Evolutionary conservation across 2,329 filamentous ascomycete genomes (phyloP).

Genomic region (Aspergillus transmontanensis): DNA sequence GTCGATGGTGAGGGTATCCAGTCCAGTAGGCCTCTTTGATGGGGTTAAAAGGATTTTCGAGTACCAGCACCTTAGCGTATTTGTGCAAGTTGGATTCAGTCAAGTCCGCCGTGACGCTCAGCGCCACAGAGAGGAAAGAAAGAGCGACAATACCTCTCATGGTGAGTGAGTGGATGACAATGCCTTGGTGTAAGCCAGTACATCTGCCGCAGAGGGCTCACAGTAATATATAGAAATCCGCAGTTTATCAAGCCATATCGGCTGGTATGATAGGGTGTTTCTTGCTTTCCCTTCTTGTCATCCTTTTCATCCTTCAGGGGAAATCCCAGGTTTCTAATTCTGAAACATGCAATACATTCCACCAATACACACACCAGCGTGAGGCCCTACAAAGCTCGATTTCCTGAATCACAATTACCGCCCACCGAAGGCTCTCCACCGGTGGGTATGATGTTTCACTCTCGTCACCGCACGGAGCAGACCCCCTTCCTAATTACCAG

Average conservation of each 20-base stretch:
- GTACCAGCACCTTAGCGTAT: constrained; percentile 47
- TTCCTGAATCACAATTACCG: not conserved
- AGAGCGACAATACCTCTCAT: constrained; percentile 29
- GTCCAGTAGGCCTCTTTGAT: constrained; percentile 65
- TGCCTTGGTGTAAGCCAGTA: not conserved
- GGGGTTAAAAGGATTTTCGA: constrained; percentile 58
- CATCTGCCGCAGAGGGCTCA: not conserved
- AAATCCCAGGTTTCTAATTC: not conserved
- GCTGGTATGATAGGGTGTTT: too few relatives aligned
- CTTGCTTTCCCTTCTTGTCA: not conserved
- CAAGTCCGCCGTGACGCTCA: constrained; percentile 25
- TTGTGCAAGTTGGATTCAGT: constrained; percentile 37
- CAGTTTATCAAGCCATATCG: not conserved
- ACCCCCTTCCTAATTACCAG: too few relatives aligned
- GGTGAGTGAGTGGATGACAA: not conserved
- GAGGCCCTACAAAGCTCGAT: not conserved
- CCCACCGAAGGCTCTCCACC: not conserved
- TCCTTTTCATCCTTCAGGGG: too few relatives aligned
- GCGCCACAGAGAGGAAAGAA: constrained; percentile 28
- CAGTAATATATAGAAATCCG: not conserved
- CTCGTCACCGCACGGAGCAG: not conserved
- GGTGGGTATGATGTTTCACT: not conserved
- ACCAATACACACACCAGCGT: not conserved
- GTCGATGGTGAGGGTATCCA: constrained; percentile 61
- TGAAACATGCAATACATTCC: not conserved